Percentiles rank a stretch among this genome's conserved stretches.
These are phyloP conservation scores for Seiridium unicorne DNA, from an alignment of 2,329 filamentous ascomycete species.

Conservation along the genomic window DNA sequence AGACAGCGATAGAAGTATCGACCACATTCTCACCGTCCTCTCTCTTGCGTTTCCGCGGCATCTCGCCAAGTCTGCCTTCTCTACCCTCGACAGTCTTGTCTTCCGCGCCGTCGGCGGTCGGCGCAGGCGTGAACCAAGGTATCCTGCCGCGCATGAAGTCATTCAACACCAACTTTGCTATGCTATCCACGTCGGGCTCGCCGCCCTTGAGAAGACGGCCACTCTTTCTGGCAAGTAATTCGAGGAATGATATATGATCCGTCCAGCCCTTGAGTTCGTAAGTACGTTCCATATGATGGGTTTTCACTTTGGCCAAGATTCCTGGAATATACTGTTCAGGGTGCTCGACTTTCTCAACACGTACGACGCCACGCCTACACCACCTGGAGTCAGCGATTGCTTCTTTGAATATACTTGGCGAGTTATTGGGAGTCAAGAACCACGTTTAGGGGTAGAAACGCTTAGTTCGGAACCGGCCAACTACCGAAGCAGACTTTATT, in stretches of 20 bases:
- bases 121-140: conserved; percentile 90
- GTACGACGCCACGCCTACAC: conserved; percentile 70
- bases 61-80: conserved; percentile 79
- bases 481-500: no score
- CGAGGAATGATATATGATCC: conserved; percentile 78
- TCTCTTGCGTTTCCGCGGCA: conserved; percentile 75
- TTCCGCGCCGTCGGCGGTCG: conserved; percentile 53
- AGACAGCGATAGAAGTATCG: conserved; percentile 28
- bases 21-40: conserved; percentile 49
- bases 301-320: conserved; percentile 76
- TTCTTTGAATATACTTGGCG: no score
- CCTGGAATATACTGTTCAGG: conserved; percentile 93
- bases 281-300: conserved; percentile 85
- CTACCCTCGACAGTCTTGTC: conserved; percentile 63
- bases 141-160: conserved; percentile 95
- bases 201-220: conserved; percentile 86
- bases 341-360: conserved; percentile 94
- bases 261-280: conserved; percentile 83
- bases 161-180: conserved; percentile 95
- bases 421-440: no score
- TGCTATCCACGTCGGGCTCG: conserved; percentile 92
- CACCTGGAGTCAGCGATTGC: no score
- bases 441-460: no score
- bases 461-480: no score
- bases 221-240: conserved; percentile 81